Base-by-base conservation (phyloP, 2,329 filamentous ascomycete genomes). In the Sporothrix brunneoviolacea region DNA sequence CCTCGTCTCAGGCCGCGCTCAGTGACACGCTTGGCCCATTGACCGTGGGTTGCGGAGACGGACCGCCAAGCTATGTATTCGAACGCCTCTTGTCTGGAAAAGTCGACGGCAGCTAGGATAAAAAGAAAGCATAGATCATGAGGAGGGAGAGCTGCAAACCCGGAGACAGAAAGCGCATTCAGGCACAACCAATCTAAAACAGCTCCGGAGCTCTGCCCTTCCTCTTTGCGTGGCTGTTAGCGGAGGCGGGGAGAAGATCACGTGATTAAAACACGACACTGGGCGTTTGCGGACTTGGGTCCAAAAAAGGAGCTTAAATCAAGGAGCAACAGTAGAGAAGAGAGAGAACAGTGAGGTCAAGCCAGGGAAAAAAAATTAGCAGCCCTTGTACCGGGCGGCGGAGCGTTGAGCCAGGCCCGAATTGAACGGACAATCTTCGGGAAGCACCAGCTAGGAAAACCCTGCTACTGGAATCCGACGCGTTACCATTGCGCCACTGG, bases 401-500 rank as follows among this genome's bases (percentile, higher is more conserved):
- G 10, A 6, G 24, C 24, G 15, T 19, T 53, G 51, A 53, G 37
- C 51, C 51, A 53, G 51, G 42, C 51, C 51, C 51, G 51, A 53
- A 53, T 53, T 46, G 51, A 53, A 53, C 51, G 51, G 51, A 53
- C 42, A 49, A 49, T 53, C 51, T 53, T 53, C 51, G 47, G 51
- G 51, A 52, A 40, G 35, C 45, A 35, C 50, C 50, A 52, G 37
- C 43, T 51, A n/a, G n/a, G n/a, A n/a, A n/a, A n/a, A n/a, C n/a
- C n/a, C n/a, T n/a, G n/a, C n/a, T 43, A 30, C 51, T 53, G 51
- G 51, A 53, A 53, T 53, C 51, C 47, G 51, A 53, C 46, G 51
- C 51, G 51, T 49, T 53, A 53, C 51, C 51, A 53, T 53, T 53
- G 46, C 51, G 51, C 51, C 51, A 53, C 51, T 53, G 46, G 51